Percentiles rank a stretch among this genome's conserved stretches.
These are phyloP conservation scores for Volvariella volvacea DNA, from an alignment of 1,284 basidiomycete species.

Conservation along the genomic window DNA sequence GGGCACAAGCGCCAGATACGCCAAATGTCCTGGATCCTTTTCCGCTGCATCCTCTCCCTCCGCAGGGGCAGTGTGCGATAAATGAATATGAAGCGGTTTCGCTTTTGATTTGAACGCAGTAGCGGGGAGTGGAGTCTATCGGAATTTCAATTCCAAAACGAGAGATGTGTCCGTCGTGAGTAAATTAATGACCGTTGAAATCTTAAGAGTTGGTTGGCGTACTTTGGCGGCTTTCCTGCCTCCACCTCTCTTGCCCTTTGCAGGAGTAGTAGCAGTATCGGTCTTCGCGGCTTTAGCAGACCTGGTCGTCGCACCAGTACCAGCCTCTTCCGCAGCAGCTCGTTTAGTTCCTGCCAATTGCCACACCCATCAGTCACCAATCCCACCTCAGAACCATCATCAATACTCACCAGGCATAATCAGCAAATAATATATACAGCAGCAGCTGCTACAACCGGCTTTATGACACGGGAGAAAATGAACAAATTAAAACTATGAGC, in stretches of 20 bases:
- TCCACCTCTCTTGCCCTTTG: slow-evolving; percentile 7
- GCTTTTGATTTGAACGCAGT: slow-evolving; percentile 58
- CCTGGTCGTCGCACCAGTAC: slow-evolving; percentile 12
- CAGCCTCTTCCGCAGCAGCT: slow-evolving; percentile 10
- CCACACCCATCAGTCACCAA: no score
- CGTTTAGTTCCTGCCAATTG: neutral
- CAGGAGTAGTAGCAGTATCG: slow-evolving; percentile 1
- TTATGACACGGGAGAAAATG: no score
- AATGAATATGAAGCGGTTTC: slow-evolving; percentile 56
- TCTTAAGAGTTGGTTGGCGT: no score
- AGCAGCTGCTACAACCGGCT: no score
- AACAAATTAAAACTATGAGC: no score
- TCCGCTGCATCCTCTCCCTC: slow-evolving; percentile 27
- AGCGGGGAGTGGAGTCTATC: slow-evolving; percentile 38
- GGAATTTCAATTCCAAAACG: neutral
- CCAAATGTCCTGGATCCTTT: slow-evolving; percentile 56
- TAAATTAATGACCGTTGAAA: no score
- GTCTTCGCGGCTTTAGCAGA: slow-evolving; percentile 17
- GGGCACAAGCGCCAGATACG: slow-evolving; percentile 49
- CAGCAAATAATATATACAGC: no score
- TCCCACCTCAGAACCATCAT: no score
- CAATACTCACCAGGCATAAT: no score
- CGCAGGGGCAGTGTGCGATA: slow-evolving; percentile 61
- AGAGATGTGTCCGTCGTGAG: neutral
- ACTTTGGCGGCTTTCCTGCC: slow-evolving; percentile 8